phyloP scores from a whole-genome alignment of 768 basidiomycete genomes.

The Leccinum incarnatum region DNA sequence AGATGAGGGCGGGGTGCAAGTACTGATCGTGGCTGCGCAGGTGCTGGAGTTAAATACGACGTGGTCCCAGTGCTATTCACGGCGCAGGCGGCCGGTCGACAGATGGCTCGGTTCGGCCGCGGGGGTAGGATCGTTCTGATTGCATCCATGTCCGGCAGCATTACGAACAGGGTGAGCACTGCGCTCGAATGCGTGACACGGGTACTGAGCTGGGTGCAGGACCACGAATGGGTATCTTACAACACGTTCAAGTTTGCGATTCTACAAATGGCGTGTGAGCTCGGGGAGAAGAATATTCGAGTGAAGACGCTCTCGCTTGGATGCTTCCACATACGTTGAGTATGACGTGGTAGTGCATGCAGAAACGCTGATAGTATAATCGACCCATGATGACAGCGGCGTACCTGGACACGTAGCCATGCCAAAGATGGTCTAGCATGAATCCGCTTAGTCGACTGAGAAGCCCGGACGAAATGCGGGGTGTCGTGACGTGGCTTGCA shows the following conservation, averaged over 20 bases:
- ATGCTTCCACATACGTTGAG: constrained; percentile 40
- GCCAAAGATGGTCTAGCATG: constrained; percentile 63
- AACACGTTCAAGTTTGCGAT: constrained; percentile 77
- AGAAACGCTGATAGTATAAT: constrained; percentile 7
- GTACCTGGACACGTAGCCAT: constrained; percentile 62
- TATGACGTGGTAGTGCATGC: no score
- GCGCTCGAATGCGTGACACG: background rate
- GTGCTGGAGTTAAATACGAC: constrained; percentile 65
- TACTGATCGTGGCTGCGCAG: constrained; percentile 28
- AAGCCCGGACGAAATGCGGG: constrained; percentile 67
- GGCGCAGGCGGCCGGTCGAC: constrained; percentile 56
- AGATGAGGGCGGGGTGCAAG: background rate
- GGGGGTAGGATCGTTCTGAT: constrained; percentile 57
- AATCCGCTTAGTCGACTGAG: constrained; percentile 74
- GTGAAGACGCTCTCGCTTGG: constrained; percentile 78
- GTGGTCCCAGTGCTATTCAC: constrained; percentile 50
- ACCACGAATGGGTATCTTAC: constrained; percentile 73
- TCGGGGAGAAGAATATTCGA: constrained; percentile 61
- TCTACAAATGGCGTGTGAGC: constrained; percentile 79
- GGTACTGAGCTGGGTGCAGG: constrained; percentile 39
- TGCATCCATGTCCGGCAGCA: constrained; percentile 61
- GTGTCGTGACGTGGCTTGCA: constrained; percentile 68
- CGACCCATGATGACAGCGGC: constrained; percentile 65
- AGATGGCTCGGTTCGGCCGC: constrained; percentile 48
- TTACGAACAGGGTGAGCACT: constrained; percentile 61